phyloP scores from a whole-genome alignment of 2,329 filamentous ascomycete species.

The Cercospora zeina region DNA sequence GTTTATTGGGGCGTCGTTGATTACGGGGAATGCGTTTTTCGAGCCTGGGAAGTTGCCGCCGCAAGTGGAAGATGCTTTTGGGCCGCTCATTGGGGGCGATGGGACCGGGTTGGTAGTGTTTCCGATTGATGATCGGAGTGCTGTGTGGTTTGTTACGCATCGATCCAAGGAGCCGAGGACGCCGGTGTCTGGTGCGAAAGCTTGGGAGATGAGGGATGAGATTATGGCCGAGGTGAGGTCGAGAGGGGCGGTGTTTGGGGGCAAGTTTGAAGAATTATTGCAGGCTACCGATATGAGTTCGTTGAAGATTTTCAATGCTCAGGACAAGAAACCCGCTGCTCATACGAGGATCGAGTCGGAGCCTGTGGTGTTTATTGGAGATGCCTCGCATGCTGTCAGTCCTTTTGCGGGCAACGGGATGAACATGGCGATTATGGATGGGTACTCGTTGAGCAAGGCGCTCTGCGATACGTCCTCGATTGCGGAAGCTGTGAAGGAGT shows the following conservation, averaged over 20 bases:
- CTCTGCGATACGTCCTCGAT: constrained; percentile 7
- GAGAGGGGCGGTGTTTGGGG: neutral
- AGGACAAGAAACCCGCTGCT: constrained; percentile 50
- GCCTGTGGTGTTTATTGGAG: constrained; percentile 51
- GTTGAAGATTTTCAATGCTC: constrained; percentile 45
- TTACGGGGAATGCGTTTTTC: constrained; percentile 18
- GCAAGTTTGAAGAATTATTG: constrained; percentile 45
- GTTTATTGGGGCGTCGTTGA: constrained; percentile 20
- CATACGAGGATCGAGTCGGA: constrained; percentile 35
- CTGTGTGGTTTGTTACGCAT: constrained; percentile 47
- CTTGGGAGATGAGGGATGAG: neutral
- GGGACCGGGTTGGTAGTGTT: constrained; percentile 51
- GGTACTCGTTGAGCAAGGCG: constrained; percentile 50
- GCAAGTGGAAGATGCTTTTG: constrained; percentile 24
- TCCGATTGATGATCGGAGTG: constrained; percentile 45
- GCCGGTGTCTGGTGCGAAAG: neutral
- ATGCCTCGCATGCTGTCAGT: constrained; percentile 54
- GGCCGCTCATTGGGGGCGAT: constrained; percentile 26
- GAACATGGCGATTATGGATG: constrained; percentile 52
- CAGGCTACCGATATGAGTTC: constrained; percentile 44
- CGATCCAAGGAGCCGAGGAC: neutral
- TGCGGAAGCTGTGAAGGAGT: constrained; percentile 4
- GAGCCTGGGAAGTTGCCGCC: constrained; percentile 13
- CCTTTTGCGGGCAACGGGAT: constrained; percentile 54
- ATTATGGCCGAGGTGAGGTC: neutral